Evolutionary conservation across 1,139 yeast genomes (phyloP).

Genomic region (Debaryomyces sp.): DNA sequence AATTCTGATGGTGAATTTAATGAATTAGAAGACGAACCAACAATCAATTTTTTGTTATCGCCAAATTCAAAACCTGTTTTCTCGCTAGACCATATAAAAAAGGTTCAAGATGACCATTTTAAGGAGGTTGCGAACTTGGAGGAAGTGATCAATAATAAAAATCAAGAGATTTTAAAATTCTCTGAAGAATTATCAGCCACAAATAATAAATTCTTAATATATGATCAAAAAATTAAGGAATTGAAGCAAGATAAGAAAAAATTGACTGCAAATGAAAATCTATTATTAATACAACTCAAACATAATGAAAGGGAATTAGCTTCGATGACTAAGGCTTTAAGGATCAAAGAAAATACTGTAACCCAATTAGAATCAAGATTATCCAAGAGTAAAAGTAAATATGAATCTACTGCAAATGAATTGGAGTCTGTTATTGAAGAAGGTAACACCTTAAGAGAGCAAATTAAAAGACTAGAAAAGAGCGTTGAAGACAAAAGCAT

Average conservation of each 20-base stretch:
- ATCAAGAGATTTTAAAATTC: conserved; percentile 22
- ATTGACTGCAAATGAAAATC: conserved; percentile 26
- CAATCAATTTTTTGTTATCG: conserved; percentile 34
- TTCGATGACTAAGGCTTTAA: conserved; percentile 29
- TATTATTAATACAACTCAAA: conserved; percentile 30
- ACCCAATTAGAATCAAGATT: conserved; percentile 15
- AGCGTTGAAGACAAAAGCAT: conserved; percentile 12
- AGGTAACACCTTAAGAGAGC: conserved; percentile 8
- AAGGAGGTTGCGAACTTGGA: conserved; percentile 21
- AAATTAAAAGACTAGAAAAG: conserved; percentile 8
- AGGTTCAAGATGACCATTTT: conserved; percentile 29
- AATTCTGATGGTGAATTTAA: conserved; percentile 13
- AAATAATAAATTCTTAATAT: conserved; percentile 21
- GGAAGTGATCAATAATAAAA: conserved; percentile 17
- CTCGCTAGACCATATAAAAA: conserved; percentile 33
- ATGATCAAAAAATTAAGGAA: conserved; percentile 24
- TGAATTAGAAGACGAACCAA: conserved; percentile 25
- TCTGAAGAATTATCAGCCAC: conserved; percentile 22
- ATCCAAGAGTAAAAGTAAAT: conserved; percentile 5
- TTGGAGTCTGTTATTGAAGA: conserved; percentile 12
- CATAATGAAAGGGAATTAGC: conserved; percentile 36
- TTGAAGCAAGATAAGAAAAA: conserved; percentile 22
- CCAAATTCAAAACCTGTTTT: conserved; percentile 43
- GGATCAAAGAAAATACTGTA: conserved; percentile 23
- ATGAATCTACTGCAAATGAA: conserved; percentile 7